Percentiles rank a stretch among this genome's conserved stretches.
Conservation (phyloP, 495 filamentous ascomycete genomes). For the Talaromyces nanjingensis region DNA sequence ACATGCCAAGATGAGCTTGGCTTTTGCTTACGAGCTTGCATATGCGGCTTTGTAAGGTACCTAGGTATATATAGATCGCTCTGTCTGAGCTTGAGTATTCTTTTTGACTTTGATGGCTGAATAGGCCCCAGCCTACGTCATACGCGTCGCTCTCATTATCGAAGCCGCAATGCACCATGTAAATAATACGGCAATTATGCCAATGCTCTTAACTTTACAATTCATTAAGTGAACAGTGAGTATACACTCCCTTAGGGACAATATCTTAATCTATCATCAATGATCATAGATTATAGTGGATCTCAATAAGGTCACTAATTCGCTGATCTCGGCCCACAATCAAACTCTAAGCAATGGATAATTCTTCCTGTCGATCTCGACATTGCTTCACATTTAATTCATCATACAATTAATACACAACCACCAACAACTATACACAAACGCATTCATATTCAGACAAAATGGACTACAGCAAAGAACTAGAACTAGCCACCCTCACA, state of each 20-base stretch:
- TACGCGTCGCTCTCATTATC: background rate
- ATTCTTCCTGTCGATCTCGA: slow-evolving; percentile 5
- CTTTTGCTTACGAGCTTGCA: slow-evolving; percentile 80
- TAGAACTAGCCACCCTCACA: slow-evolving; percentile 41
- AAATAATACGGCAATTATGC: background rate
- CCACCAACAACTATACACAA: background rate
- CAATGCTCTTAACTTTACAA: background rate
- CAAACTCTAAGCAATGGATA: background rate
- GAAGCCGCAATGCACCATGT: background rate
- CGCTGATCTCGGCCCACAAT: background rate
- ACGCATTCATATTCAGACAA: background rate
- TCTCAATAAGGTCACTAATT: background rate
- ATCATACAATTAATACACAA: background rate
- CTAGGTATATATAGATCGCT: background rate
- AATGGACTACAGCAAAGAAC: slow-evolving; percentile 35
- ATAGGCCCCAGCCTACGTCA: background rate
- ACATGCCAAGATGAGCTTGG: slow-evolving; percentile 87
- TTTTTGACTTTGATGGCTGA: background rate
- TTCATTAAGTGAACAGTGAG: background rate
- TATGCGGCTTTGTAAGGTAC: slow-evolving; percentile 19
- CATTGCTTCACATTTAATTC: background rate
- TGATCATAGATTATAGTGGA: background rate
- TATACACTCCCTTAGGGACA: too few species aligned
- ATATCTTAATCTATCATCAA: background rate
- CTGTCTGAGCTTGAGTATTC: background rate